These are phyloP conservation scores for Neoboletus magnificus DNA, from an alignment of 768 basidiomycete species.

Conservation along the genomic window DNA sequence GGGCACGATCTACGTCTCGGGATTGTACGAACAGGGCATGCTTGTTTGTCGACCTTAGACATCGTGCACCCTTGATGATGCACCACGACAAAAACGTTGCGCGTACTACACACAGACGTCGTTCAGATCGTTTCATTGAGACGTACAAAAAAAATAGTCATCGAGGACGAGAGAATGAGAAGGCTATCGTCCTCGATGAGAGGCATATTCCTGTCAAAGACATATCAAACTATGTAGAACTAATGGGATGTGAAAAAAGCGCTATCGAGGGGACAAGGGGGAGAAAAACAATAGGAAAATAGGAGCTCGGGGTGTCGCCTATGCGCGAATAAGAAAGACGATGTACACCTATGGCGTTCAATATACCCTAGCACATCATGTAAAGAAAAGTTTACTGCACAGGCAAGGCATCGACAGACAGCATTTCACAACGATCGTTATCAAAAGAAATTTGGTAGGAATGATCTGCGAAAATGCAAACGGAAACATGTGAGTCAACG, in stretches of 20 bases:
- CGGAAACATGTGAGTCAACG: not conserved
- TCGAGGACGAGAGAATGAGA: not conserved
- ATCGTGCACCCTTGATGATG: not conserved
- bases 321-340: constrained; percentile 3
- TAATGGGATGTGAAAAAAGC: not conserved
- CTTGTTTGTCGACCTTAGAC: constrained; percentile 44
- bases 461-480: constrained; percentile 38
- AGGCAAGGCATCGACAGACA: constrained; percentile 7
- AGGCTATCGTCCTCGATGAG: not conserved
- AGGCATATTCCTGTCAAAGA: constrained; percentile 6
- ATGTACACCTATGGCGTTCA: constrained; percentile 19
- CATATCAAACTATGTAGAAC: not conserved
- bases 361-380: constrained; percentile 20
- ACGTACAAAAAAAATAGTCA: constrained; percentile 17
- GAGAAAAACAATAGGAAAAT: not conserved
- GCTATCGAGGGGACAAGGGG: not conserved
- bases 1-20: constrained; percentile 50
- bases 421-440: constrained; percentile 3
- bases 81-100: not conserved
- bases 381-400: constrained; percentile 9
- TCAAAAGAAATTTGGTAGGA: constrained; percentile 63
- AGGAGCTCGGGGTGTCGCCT: constrained; percentile 16
- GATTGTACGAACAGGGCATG: constrained; percentile 56
- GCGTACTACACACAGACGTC: not conserved
- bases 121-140: not conserved